phyloP scores from a whole-genome alignment of 257 asterid genomes.

The Leonotis leonurus region DNA sequence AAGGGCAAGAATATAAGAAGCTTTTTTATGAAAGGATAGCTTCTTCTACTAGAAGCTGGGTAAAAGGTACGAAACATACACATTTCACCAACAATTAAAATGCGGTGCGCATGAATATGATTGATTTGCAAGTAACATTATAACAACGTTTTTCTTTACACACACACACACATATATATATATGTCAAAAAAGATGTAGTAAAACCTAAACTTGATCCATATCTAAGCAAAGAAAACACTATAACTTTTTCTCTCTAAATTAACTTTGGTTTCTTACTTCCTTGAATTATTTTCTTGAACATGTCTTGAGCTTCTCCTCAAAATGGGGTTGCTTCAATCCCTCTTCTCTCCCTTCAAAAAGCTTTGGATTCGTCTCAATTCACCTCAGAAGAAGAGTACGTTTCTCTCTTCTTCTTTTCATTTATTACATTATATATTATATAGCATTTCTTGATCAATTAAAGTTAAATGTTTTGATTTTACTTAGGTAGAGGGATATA shows the following conservation, averaged over 20 bases:
- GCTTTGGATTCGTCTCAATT: conserved; percentile 73
- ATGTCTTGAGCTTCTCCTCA: conserved; percentile 41
- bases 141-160: conserved; percentile 20
- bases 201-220: conserved; percentile 76
- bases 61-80: conserved; percentile 38
- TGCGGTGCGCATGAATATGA: conserved; percentile 37
- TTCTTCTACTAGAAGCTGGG: conserved; percentile 45
- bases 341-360: conserved; percentile 88
- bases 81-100: conserved; percentile 50
- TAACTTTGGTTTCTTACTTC: conserved; percentile 16
- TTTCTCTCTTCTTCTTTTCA: background rate
- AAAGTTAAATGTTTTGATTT: background rate
- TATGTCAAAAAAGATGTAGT: conserved; percentile 7
- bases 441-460: background rate
- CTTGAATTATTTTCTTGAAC: conserved; percentile 21
- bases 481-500: conserved; percentile 73
- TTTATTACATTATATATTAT: background rate
- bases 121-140: conserved; percentile 44
- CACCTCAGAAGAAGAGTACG: conserved; percentile 74
- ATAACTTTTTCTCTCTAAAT: conserved; percentile 10
- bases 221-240: conserved; percentile 49
- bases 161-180: too few relatives aligned
- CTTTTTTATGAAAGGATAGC: conserved; percentile 21
- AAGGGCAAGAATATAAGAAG: conserved; percentile 6
- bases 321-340: conserved; percentile 92